A percentile compares a stretch with the other conserved stretches of the same genome.
Conservation (phyloP, 768 basidiomycete species). For the Mycena floridula region DNA sequence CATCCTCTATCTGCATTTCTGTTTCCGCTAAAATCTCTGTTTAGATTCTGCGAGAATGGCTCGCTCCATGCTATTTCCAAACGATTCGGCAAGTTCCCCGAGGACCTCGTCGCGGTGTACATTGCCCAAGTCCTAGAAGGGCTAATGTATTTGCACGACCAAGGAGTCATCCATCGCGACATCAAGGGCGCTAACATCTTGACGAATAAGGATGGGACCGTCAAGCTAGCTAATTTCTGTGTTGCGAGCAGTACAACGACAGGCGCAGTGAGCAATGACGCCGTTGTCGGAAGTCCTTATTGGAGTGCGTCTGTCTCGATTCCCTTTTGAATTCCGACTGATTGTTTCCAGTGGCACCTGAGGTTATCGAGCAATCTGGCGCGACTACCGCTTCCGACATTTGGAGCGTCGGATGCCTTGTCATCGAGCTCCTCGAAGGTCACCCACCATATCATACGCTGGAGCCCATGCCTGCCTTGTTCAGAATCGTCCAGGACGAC, state of each 20-base stretch:
- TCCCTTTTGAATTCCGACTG: no score
- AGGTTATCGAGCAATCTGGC: constrained; percentile 96
- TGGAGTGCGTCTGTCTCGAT: constrained; percentile 68
- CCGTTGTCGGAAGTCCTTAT: constrained; percentile 96
- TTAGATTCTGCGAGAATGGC: constrained; percentile 95
- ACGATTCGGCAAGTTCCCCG: constrained; percentile 97
- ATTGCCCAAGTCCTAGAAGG: constrained; percentile 96
- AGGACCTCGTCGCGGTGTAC: constrained; percentile 93
- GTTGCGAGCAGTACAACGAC: constrained; percentile 80
- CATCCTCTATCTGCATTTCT: neutral
- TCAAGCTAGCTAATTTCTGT: constrained; percentile 99
- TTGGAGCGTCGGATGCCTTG: constrained; percentile 97
- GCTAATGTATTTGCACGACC: constrained; percentile 94
- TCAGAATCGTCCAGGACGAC: constrained; percentile 98
- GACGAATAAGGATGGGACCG: constrained; percentile 96
- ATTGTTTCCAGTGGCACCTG: constrained; percentile 76
- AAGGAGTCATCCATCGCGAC: constrained; percentile 98
- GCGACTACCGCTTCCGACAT: constrained; percentile 98
- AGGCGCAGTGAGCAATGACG: constrained; percentile 73
- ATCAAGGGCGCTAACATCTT: constrained; percentile 99
- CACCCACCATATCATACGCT: constrained; percentile 95
- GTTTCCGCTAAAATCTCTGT: constrained; percentile 1
- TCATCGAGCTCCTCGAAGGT: constrained; percentile 87
- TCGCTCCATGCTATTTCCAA: constrained; percentile 94
- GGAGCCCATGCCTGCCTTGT: constrained; percentile 97